A percentile compares a stretch with the other conserved stretches of the same genome.
Evolutionary conservation across 192 early-diverging fungal species (phyloP).

Genomic region (Coemansia sp.): DNA sequence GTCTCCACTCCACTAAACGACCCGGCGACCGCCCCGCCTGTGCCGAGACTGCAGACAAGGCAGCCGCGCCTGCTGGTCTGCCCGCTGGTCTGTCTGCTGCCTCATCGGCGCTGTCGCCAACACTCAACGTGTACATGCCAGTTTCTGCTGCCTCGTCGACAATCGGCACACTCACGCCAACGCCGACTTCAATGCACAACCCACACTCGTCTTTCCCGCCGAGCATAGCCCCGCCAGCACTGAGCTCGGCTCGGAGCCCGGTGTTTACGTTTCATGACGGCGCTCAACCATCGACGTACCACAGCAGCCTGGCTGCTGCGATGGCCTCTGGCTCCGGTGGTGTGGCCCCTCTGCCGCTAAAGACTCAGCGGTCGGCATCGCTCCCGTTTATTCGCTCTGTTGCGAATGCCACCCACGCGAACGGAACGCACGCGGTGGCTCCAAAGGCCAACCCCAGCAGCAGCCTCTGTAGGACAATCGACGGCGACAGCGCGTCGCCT

Average conservation of each 20-base stretch:
- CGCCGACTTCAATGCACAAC: conserved; percentile 23
- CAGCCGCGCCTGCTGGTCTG: not conserved
- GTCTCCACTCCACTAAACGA: conserved; percentile 21
- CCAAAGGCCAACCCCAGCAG: conserved; percentile 26
- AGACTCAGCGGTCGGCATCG: conserved; percentile 50
- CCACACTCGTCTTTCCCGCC: conserved; percentile 1
- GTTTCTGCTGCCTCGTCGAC: conserved; percentile 34
- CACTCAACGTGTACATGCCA: conserved; percentile 20
- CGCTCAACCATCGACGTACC: conserved; percentile 2
- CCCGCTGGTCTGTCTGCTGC: too few species aligned
- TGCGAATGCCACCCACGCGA: not conserved
- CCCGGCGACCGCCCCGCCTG: not conserved
- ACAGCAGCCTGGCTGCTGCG: conserved; percentile 19
- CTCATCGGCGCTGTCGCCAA: not conserved
- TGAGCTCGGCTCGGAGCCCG: conserved; percentile 16
- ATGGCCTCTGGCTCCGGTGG: conserved; percentile 9
- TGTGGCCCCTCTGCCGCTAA: conserved; percentile 17
- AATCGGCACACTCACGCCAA: conserved; percentile 40
- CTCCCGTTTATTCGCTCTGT: conserved; percentile 41
- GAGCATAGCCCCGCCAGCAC: conserved; percentile 7
- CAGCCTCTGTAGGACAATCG: conserved; percentile 30
- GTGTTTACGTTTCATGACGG: conserved; percentile 27
- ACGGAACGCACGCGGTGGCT: not conserved
- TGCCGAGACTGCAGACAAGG: not conserved
- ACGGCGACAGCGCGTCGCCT: conserved; percentile 13